A percentile compares a stretch with the other conserved stretches of the same genome.
These are phyloP conservation scores for Mycosarcoma maydis DNA, from an alignment of 1,284 basidiomycete genomes.

Conservation along the genomic window DNA sequence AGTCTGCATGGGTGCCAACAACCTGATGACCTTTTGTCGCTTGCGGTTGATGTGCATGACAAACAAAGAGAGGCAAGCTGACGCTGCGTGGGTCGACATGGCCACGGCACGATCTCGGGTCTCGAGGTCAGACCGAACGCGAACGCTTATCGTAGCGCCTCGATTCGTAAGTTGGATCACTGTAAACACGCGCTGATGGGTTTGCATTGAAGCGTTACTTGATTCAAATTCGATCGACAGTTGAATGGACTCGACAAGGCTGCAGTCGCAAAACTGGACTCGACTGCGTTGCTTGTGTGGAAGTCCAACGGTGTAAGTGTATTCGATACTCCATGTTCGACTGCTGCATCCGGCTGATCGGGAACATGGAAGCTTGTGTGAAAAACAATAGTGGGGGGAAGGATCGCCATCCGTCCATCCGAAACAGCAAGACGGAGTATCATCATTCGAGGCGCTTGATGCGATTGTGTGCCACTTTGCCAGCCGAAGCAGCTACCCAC, in stretches of 20 bases:
- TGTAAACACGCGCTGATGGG: too few relatives aligned
- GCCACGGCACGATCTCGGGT: slow-evolving; percentile 4
- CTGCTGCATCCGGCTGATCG: too few relatives aligned
- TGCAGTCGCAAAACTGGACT: not conserved
- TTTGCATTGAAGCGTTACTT: too few relatives aligned
- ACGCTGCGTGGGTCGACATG: slow-evolving; percentile 9
- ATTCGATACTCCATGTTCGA: too few relatives aligned
- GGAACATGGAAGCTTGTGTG: too few relatives aligned
- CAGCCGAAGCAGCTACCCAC: not conserved
- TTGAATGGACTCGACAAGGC: slow-evolving; percentile 45
- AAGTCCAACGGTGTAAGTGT: slow-evolving; percentile 41
- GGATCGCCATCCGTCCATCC: slow-evolving; percentile 8
- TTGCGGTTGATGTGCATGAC: too few relatives aligned
- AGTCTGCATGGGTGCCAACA: too few relatives aligned
- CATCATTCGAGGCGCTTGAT: slow-evolving; percentile 46
- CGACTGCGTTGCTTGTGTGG: slow-evolving; percentile 22
- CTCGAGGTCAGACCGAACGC: too few relatives aligned
- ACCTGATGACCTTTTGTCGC: too few relatives aligned
- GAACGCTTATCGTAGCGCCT: slow-evolving; percentile 16
- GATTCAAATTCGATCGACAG: too few relatives aligned
- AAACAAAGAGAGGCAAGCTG: slow-evolving; percentile 14
- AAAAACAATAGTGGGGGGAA: slow-evolving; percentile 56
- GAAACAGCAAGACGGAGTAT: slow-evolving; percentile 3
- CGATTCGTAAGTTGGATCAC: slow-evolving; percentile 22
- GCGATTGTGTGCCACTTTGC: slow-evolving; percentile 20